Evolutionary conservation across 352 stramenopile species (phyloP).

Genomic region (Globisporangium spiculum): DNA sequence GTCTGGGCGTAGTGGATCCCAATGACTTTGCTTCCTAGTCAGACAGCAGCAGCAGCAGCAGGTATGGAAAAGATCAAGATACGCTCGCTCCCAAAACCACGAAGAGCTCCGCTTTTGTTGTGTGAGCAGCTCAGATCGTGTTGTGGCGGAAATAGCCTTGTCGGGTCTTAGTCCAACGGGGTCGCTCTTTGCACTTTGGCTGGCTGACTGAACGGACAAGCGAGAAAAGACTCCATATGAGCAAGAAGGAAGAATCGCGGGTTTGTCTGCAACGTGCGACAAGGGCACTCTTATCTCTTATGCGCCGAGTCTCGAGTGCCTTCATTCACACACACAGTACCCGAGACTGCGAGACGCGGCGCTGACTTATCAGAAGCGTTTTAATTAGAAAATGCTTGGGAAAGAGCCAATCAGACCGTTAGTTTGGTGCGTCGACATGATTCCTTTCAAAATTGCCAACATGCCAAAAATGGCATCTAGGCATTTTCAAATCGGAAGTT

Average conservation of each 20-base stretch:
- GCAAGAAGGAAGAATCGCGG: background rate
- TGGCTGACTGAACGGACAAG: background rate
- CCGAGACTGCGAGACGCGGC: constrained; percentile 1
- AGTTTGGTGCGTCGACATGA: background rate
- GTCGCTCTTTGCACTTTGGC: background rate
- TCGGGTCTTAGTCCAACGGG: constrained; percentile 1
- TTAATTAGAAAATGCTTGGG: background rate
- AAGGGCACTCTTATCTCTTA: constrained; percentile 3
- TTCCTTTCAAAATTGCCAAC: background rate
- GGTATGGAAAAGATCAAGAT: constrained; percentile 4
- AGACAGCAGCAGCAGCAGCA: background rate
- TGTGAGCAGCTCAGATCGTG: background rate
- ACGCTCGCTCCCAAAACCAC: background rate
- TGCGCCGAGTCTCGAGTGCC: background rate
- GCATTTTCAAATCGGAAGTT: constrained; percentile 1
- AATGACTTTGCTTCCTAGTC: background rate
- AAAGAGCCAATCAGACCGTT: constrained; percentile 3
- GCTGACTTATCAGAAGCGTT: background rate
- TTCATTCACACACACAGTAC: background rate
- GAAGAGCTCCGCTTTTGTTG: background rate
- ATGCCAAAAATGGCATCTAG: background rate
- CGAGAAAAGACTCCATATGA: background rate
- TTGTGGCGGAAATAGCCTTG: background rate
- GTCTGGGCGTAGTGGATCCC: background rate
- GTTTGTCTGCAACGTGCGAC: background rate